Evolutionary conservation across 768 basidiomycete species (phyloP).

Genomic region (Pleurotus salmoneostramineus): DNA sequence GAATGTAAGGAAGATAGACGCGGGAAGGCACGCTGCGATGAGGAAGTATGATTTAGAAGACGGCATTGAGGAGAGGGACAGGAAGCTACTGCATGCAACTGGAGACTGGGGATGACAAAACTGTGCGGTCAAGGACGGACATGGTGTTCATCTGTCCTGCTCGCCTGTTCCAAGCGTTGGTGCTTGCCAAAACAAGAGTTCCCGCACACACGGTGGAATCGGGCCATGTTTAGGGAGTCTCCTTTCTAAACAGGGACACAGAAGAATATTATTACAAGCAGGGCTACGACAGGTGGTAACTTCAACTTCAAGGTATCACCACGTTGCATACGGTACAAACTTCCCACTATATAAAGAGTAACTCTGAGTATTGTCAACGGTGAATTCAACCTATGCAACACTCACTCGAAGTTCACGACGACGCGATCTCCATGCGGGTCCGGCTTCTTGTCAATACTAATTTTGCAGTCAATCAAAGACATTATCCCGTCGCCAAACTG

Average conservation of each 20-base stretch:
- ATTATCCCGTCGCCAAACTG: slow-evolving; percentile 87
- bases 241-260: no score
- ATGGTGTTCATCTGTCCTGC: no score
- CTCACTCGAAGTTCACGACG: slow-evolving; percentile 76
- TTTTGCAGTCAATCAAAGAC: slow-evolving; percentile 84
- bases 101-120: no score
- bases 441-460: slow-evolving; percentile 62
- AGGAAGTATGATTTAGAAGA: neutral
- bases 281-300: no score
- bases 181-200: no score
- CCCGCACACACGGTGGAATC: no score
- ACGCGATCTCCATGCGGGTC: slow-evolving; percentile 81
- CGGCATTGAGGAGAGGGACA: neutral
- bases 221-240: no score
- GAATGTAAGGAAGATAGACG: neutral
- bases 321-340: slow-evolving; percentile 13
- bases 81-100: no score
- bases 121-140: no score
- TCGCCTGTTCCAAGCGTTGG: no score
- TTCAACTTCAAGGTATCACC: no score
- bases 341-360: slow-evolving; percentile 9
- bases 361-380: neutral
- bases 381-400: slow-evolving; percentile 6
- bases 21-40: neutral
- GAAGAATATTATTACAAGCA: no score